phyloP scores from a whole-genome alignment of 78 protist species.

The Emiliania huxleyi region DNA sequence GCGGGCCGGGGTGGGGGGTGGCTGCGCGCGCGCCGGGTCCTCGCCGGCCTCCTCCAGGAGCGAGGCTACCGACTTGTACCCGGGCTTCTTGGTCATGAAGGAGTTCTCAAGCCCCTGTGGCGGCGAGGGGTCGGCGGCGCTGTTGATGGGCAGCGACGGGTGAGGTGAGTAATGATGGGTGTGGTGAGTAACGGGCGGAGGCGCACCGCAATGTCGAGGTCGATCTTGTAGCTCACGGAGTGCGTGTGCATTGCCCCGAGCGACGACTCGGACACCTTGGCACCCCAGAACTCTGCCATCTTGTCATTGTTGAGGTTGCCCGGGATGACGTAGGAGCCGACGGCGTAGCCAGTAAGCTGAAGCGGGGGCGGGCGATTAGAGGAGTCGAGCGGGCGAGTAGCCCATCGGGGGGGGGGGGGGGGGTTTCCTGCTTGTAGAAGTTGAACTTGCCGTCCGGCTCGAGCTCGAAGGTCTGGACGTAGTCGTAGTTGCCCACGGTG shows the following conservation, averaged over 20 bases:
- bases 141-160: no score
- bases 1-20: no score
- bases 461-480: not conserved
- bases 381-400: no score
- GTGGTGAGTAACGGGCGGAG: no score
- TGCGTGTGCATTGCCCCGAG: not conserved
- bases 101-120: not conserved
- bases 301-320: not conserved
- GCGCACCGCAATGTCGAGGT: not conserved
- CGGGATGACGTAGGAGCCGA: not conserved
- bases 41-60: no score
- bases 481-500: conserved; percentile 17
- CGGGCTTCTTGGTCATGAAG: not conserved
- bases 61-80: no score
- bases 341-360: not conserved
- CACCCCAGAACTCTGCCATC: not conserved
- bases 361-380: no score
- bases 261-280: not conserved
- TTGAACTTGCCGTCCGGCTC: not conserved
- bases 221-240: not conserved
- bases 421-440: not conserved
- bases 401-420: no score
- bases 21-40: no score
- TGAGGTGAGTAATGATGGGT: no score
- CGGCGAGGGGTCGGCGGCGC: no score